phyloP scores from a whole-genome alignment of 352 stramenopile genomes.

The Globisporangium lucens region DNA sequence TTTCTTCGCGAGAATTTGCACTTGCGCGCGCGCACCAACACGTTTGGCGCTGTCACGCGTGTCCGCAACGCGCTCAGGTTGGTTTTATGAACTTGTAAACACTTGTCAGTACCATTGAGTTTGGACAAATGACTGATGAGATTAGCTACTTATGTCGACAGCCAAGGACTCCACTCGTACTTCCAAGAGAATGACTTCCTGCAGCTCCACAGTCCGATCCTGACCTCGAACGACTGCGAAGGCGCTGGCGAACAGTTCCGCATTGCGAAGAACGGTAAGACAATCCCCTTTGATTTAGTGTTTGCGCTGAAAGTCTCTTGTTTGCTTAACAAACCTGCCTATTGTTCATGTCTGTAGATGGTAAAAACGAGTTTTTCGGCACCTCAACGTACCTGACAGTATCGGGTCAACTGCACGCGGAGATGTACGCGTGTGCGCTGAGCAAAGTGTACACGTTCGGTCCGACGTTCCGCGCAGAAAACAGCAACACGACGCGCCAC shows the following conservation, averaged over 20 bases:
- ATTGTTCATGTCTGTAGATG: slow-evolving; percentile 29
- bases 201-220: slow-evolving; percentile 90
- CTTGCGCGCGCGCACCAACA: slow-evolving; percentile 96
- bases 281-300: not conserved
- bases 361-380: slow-evolving; percentile 95
- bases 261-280: slow-evolving; percentile 76
- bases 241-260: slow-evolving; percentile 98
- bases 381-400: slow-evolving; percentile 90
- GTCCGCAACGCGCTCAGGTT: slow-evolving; percentile 91
- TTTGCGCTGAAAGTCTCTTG: slow-evolving; percentile 6
- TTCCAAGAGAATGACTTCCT: slow-evolving; percentile 80
- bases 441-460: slow-evolving; percentile 99
- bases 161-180: slow-evolving; percentile 65
- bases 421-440: slow-evolving; percentile 96
- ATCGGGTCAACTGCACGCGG: slow-evolving; percentile 92
- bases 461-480: slow-evolving; percentile 98
- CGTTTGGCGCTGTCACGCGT: slow-evolving; percentile 92
- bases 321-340: not conserved
- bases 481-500: slow-evolving; percentile 97
- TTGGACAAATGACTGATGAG: not conserved
- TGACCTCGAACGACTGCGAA: slow-evolving; percentile 98
- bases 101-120: not conserved
- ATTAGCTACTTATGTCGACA: slow-evolving; percentile 14
- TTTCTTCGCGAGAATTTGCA: slow-evolving; percentile 97
- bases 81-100: not conserved